A percentile compares a stretch with the other conserved stretches of the same genome.
Evolutionary conservation across 208 protist genomes (phyloP).

Genomic region (Trypanosomatidae sp.): DNA sequence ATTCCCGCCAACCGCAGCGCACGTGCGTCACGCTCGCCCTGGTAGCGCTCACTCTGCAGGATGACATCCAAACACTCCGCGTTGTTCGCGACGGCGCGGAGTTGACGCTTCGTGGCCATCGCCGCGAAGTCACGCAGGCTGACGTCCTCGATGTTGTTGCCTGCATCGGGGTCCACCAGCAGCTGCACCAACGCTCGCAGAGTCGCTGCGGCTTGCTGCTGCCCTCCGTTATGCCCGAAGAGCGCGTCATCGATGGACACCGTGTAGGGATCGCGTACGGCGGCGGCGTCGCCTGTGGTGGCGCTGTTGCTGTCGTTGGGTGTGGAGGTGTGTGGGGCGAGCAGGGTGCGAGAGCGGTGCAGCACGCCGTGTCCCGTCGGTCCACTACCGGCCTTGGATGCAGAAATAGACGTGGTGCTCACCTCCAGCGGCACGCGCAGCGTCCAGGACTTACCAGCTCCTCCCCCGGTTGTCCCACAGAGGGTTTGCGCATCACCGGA

Average conservation of each 20-base stretch:
- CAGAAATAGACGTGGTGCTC: too few relatives aligned
- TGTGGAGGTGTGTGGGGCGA: background rate
- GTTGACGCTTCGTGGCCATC: slow-evolving; percentile 67
- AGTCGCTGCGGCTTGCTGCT: slow-evolving; percentile 11
- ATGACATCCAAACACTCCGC: slow-evolving; percentile 59
- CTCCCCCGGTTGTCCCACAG: too few relatives aligned
- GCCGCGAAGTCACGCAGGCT: slow-evolving; percentile 64
- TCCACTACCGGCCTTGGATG: too few relatives aligned
- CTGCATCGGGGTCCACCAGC: slow-evolving; percentile 56
- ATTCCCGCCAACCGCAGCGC: slow-evolving; percentile 63
- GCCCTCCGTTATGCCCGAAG: background rate
- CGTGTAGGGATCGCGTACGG: slow-evolving; percentile 12
- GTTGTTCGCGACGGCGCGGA: slow-evolving; percentile 47
- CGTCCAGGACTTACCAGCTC: too few relatives aligned
- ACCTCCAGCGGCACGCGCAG: too few relatives aligned
- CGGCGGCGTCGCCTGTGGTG: background rate
- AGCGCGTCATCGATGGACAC: slow-evolving; percentile 31
- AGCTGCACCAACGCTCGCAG: slow-evolving; percentile 57
- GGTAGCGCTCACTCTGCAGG: slow-evolving; percentile 55
- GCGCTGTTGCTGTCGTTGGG: background rate
- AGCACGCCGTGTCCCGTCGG: too few relatives aligned
- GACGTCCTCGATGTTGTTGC: slow-evolving; percentile 58
- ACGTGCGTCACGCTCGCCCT: slow-evolving; percentile 62
- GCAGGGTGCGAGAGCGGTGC: background rate
- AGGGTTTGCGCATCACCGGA: too few relatives aligned